Evolutionary conservation across 2,329 filamentous ascomycete genomes (phyloP).

Genomic region (Cadophora sp.): DNA sequence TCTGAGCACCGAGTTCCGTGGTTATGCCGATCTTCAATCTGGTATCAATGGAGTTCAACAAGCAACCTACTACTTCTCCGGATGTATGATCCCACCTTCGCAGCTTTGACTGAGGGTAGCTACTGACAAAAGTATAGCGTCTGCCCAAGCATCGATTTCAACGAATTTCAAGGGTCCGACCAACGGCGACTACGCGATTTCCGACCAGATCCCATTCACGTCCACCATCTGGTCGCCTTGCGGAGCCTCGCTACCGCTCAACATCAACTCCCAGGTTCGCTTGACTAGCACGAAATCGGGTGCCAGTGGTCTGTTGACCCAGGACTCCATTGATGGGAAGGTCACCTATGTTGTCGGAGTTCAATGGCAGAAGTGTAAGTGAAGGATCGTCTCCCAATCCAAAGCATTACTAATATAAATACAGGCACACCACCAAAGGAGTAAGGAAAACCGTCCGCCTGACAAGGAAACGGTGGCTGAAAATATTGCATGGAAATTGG

Average conservation of each 20-base stretch:
- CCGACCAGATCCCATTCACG: constrained; percentile 52
- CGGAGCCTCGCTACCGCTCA: constrained; percentile 55
- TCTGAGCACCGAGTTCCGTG: constrained; percentile 58
- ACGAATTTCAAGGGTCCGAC: constrained; percentile 52
- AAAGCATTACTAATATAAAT: not conserved
- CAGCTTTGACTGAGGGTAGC: not conserved
- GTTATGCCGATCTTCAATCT: constrained; percentile 54
- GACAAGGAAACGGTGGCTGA: not conserved
- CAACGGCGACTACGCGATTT: constrained; percentile 48
- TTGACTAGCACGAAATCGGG: constrained; percentile 44
- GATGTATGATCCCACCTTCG: constrained; percentile 37
- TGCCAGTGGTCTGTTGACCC: constrained; percentile 51
- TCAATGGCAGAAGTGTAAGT: constrained; percentile 46
- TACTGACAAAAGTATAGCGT: constrained; percentile 35
- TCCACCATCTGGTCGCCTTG: constrained; percentile 60
- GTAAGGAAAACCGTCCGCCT: not conserved
- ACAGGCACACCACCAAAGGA: constrained; percentile 11
- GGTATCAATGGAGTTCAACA: constrained; percentile 55
- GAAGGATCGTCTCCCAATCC: too few relatives aligned
- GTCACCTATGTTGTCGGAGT: constrained; percentile 51
- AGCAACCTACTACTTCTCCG: constrained; percentile 62
- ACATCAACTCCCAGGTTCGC: constrained; percentile 60
- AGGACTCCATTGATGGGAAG: constrained; percentile 56
- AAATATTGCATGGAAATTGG: constrained; percentile 15
- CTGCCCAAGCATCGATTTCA: constrained; percentile 46